Conservation (phyloP, 1,284 basidiomycete species). For the Boletus holoroseus region DNA sequence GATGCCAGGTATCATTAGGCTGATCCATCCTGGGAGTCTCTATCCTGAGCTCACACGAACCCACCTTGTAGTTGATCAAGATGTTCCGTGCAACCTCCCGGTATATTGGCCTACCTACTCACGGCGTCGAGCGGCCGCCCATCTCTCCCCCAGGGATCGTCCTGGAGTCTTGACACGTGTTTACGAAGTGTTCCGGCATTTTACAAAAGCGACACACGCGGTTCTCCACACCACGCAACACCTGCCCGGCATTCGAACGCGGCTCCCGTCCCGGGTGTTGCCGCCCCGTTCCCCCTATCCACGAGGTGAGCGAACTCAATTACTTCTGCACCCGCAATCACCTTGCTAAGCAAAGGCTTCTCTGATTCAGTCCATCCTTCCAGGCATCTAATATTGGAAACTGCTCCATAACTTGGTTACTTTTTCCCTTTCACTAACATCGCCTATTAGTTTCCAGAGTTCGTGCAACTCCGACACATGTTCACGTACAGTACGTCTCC, state of each 20-base stretch:
- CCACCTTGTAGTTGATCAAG: neutral
- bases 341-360: neutral
- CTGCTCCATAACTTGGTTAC: neutral
- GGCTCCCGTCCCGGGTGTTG: neutral
- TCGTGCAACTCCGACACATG: neutral
- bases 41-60: neutral
- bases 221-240: neutral
- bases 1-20: neutral
- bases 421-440: neutral
- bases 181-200: neutral
- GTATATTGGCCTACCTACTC: neutral
- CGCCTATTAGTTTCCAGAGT: neutral
- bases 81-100: neutral
- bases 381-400: neutral
- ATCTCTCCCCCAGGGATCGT: neutral
- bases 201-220: neutral
- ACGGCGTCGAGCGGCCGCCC: neutral
- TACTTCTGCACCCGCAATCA: neutral
- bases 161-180: too few relatives aligned
- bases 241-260: neutral
- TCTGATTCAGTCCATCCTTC: neutral
- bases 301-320: neutral
- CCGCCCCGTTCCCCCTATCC: neutral
- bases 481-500: too few relatives aligned
- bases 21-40: neutral